Percentiles rank a stretch among this genome's conserved stretches.
These are phyloP conservation scores for Epichloe baconii DNA, from an alignment of 2,329 filamentous ascomycete genomes.

Conservation along the genomic window DNA sequence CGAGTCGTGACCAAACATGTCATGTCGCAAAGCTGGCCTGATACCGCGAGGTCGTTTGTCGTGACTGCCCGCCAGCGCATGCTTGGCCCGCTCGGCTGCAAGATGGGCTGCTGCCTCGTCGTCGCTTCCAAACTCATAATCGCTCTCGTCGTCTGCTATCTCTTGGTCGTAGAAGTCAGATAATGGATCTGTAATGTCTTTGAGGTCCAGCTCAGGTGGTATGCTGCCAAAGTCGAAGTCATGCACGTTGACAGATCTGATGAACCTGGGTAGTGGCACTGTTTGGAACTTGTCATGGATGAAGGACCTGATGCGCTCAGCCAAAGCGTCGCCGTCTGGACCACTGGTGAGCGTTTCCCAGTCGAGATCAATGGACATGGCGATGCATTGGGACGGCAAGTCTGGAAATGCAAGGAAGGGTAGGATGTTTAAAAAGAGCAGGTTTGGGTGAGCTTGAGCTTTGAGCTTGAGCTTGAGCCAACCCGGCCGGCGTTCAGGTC, in stretches of 20 bases:
- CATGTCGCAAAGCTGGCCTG: constrained; percentile 21
- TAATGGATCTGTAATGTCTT: constrained; percentile 91
- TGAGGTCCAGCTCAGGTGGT: constrained; percentile 76
- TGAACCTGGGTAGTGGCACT: constrained; percentile 83
- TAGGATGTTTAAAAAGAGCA: not conserved
- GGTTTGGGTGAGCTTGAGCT: not conserved
- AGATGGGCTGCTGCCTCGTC: constrained; percentile 24
- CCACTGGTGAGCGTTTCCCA: constrained; percentile 89
- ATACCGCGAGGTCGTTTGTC: constrained; percentile 13
- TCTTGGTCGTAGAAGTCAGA: constrained; percentile 92
- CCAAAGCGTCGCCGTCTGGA: constrained; percentile 72
- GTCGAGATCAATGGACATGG: constrained; percentile 95
- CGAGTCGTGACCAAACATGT: constrained; percentile 28
- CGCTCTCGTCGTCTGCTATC: constrained; percentile 38
- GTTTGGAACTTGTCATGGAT: constrained; percentile 94
- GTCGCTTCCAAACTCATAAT: constrained; percentile 16
- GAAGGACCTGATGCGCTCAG: constrained; percentile 79
- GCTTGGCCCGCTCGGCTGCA: constrained; percentile 2
- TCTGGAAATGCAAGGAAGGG: too few species aligned
- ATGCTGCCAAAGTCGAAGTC: constrained; percentile 84
- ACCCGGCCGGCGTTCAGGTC: too few species aligned
- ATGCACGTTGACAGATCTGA: constrained; percentile 89
- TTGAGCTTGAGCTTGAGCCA: too few species aligned
- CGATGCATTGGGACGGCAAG: not conserved
- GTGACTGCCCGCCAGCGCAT: not conserved